Evolutionary conservation across 2,329 filamentous ascomycete genomes (phyloP).

Genomic region (Pseudonectria foliicola): DNA sequence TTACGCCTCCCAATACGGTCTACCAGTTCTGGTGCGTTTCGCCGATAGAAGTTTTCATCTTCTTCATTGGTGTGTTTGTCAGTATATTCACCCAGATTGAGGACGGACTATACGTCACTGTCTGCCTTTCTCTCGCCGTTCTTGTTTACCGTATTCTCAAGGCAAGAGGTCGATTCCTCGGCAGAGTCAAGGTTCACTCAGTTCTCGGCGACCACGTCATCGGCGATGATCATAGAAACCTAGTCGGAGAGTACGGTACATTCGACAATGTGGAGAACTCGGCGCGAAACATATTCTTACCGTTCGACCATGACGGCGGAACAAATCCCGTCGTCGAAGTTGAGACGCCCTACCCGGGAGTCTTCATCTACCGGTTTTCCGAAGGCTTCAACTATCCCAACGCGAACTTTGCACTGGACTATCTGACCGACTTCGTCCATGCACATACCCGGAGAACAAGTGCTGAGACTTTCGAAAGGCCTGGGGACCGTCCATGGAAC

Average conservation of each 20-base stretch:
- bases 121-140: conserved; percentile 67
- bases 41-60: conserved; percentile 83
- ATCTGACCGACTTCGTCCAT: conserved; percentile 63
- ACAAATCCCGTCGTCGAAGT: conserved; percentile 79
- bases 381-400: conserved; percentile 98
- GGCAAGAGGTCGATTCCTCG: conserved; percentile 76
- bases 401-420: conserved; percentile 79
- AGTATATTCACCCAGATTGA: conserved; percentile 87
- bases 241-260: conserved; percentile 49
- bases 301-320: conserved; percentile 79
- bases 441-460: conserved; percentile 70
- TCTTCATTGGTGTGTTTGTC: conserved; percentile 86
- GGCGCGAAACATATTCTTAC: conserved; percentile 75
- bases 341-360: conserved; percentile 77
- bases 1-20: conserved; percentile 83
- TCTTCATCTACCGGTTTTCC: conserved; percentile 92
- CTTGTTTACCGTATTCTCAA: conserved; percentile 79
- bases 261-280: conserved; percentile 43
- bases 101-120: conserved; percentile 83
- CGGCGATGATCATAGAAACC: conserved; percentile 47
- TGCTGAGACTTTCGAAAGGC: conserved; percentile 53
- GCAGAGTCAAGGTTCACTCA: conserved; percentile 60
- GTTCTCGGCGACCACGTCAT: conserved; percentile 69
- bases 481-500: conserved; percentile 88
- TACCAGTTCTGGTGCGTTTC: conserved; percentile 96